Evolutionary conservation across 257 asterid species (phyloP).

Genomic region (Solanum raphanifolium): DNA sequence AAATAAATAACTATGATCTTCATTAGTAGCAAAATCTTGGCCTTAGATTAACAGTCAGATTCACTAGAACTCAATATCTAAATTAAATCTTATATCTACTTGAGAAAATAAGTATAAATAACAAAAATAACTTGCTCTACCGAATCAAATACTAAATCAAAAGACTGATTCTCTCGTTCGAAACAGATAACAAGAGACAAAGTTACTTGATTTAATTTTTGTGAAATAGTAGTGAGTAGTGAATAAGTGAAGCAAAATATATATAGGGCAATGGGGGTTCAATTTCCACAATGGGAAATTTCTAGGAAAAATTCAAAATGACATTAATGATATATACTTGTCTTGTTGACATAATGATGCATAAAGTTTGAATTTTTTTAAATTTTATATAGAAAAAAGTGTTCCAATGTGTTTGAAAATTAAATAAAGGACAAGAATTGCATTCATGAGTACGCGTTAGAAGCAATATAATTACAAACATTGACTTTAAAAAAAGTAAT

Average conservation of each 20-base stretch:
- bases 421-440: background rate
- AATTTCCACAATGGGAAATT: background rate
- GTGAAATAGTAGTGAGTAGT: background rate
- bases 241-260: background rate
- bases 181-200: background rate
- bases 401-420: background rate
- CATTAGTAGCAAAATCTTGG: background rate
- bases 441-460: background rate
- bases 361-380: background rate
- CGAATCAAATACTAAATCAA: background rate
- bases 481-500: background rate
- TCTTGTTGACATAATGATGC: background rate
- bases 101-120: background rate
- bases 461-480: background rate
- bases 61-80: background rate
- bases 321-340: background rate
- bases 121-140: background rate
- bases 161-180: background rate
- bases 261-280: background rate
- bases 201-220: background rate
- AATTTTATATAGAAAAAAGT: background rate
- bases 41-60: background rate
- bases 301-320: background rate
- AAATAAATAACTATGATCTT: background rate
- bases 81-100: background rate